Base-by-base conservation (phyloP, 805 yeast species). In the Cyberlindnera lachancei region DNA sequence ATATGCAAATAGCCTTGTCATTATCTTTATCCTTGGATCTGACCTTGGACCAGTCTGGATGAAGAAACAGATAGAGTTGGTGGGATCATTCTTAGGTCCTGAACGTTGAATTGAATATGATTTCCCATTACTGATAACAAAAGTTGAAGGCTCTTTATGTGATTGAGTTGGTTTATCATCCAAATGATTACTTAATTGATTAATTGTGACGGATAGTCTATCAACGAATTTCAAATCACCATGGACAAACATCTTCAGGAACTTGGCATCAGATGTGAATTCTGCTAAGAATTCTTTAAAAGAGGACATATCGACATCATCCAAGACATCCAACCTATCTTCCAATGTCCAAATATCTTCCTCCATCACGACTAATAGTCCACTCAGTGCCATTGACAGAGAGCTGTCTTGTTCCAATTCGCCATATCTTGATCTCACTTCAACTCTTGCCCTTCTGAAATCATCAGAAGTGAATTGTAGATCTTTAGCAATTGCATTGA, bases 311-410 rank as follows among this genome's bases (percentile, higher is more conserved):
- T 68, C 70, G 6, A 70, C 42, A 7, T 66, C 63, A 38, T 79
- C 81, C 22, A 79, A 45, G 0, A 71, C 69, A n/a, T 69, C 73
- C 12, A 71, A 42, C 41, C 86, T 58, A 20, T 72, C 73, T 17
- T 75, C 72, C 3, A 77, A 39, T 2, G 66, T 47, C 73, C 77
- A 74, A 19, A 71, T 59, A 28, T 66, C 56, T 36, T 71, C 71
- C 39, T 82, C 94, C 22, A 80, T 41, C 0, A 70, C 57, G 13
- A 71, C 64, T 26, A 70, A 48, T 0, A 73, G 46, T 0, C 77
- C 79, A 9, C 74, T 55, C 4, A 71, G 55, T 0, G 75, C 72
- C 29, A 70, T 50, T 12, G 62, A 56, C 3, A 73, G 54, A 2
- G 83, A 70, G 27, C 64, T 63, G 3, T 63, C 58, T 6, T 60